Base-by-base conservation (phyloP, 176 grass and related monocot species). In the Triticum timopheevii region DNA sequence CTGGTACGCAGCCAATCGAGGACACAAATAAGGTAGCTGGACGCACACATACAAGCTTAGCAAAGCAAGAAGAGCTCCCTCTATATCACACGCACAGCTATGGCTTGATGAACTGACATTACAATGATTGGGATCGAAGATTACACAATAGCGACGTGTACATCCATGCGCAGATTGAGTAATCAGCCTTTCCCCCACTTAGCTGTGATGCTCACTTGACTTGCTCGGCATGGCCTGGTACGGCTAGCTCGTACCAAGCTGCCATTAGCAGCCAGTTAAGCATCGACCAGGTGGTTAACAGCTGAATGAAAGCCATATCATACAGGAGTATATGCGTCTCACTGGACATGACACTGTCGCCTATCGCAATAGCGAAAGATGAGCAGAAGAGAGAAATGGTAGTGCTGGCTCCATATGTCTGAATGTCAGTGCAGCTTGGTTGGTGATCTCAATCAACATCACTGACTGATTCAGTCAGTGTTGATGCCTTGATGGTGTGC, bases 401-500 rank as follows among this genome's bases (percentile, higher is more conserved):
- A 54, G 50, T 54, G 50, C 34, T 69, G 47, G 73, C 34, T 85
- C 83, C 66, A 79, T 72, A 71, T 84, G 87, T 81, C 63, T 62
- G 78, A 82, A 77, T 77, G 39, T 45, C 25, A 50, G 73, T 22
- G 77, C 69, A 68, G 88, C 79, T 85, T 54, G 50, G 0, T 54
- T 66, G 61, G 44, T 69, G 88, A 76, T 81, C n/a, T 80, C 52
- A 54, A 54, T 54, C 50, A 86, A 86, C 76, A 36, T 86, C 84
- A 62, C 23, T 62, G 62, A 65, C 44, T 50, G 73, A 44, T 54
- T 54, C 50, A 54, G 1, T 52, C 42, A 31, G 61, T 38, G 76
- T 34, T 23, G 49, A 31, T 31, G 31, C 31, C 31, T 28, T 28
- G 28, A 71, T 61, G 47, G 7, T 8, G 25, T 78, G 65, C 84